Conservation (phyloP, 164 flowering plant species). For the Paratinospora sagittata region DNA sequence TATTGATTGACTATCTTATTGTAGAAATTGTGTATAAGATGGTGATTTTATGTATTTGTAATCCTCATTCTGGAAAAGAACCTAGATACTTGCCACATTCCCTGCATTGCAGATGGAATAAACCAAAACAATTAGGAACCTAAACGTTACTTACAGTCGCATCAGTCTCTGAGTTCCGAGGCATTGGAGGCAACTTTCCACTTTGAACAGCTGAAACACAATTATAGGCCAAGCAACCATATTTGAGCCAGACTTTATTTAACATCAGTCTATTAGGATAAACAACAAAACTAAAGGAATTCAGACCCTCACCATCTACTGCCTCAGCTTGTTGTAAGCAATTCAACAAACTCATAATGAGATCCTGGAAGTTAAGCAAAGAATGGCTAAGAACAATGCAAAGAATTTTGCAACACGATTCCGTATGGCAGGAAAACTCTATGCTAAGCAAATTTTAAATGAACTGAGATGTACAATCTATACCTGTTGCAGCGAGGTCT, state of each 20-base stretch:
- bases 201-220: conserved; percentile 54
- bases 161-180: conserved; percentile 59
- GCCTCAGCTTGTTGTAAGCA: conserved; percentile 64
- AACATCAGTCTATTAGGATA: background rate
- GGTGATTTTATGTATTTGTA: no score
- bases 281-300: background rate
- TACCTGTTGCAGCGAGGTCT: conserved; percentile 88
- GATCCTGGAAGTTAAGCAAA: conserved; percentile 47
- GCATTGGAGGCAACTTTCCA: conserved; percentile 61
- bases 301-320: conserved; percentile 58
- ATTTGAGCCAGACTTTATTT: background rate
- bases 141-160: conserved; percentile 48
- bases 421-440: no score
- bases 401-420: conserved; percentile 42
- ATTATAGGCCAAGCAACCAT: conserved; percentile 7
- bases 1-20: no score
- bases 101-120: background rate
- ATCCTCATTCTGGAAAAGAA: background rate
- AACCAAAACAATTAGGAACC: background rate
- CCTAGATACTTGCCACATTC: background rate
- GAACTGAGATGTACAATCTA: background rate
- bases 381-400: conserved; percentile 13
- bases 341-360: conserved; percentile 58
- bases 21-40: no score
- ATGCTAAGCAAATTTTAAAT: background rate